Evolutionary conservation across 129 eudicot genomes (phyloP).

Genomic region (Tanacetum coccineum): DNA sequence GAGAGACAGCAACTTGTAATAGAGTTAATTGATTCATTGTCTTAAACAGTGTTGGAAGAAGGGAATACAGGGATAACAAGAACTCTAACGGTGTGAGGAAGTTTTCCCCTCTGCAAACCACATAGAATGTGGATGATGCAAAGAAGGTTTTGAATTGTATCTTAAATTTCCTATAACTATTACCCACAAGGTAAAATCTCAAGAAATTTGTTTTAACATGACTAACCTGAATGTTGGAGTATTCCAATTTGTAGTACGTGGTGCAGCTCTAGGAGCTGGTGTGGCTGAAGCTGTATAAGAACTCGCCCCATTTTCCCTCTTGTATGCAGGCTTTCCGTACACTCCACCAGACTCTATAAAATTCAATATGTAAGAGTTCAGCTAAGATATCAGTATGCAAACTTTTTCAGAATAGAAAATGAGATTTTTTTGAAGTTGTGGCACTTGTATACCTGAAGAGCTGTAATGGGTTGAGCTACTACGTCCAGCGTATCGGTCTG

Average conservation of each 20-base stretch:
- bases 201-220: neutral
- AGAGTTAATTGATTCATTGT: no score
- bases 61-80: no score
- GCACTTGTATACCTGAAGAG: constrained; percentile 50
- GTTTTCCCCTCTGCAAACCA: no score
- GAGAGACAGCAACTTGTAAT: no score
- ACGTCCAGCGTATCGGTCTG: constrained; percentile 54
- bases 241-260: constrained; percentile 40
- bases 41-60: no score
- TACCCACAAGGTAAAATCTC: no score
- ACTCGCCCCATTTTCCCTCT: constrained; percentile 62
- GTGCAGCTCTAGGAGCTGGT: constrained; percentile 34
- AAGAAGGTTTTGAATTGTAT: no score
- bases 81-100: no score
- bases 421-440: neutral
- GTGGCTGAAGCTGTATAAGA: constrained; percentile 37
- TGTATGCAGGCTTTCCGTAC: constrained; percentile 42
- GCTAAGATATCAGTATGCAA: neutral
- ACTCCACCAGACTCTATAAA: constrained; percentile 50
- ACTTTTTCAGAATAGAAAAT: neutral
- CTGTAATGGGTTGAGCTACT: constrained; percentile 41
- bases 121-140: no score
- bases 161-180: no score
- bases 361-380: constrained; percentile 11
- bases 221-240: constrained; percentile 53